phyloP scores from a whole-genome alignment of 2,329 filamentous ascomycete genomes.

The Plenodomus lindquistii region DNA sequence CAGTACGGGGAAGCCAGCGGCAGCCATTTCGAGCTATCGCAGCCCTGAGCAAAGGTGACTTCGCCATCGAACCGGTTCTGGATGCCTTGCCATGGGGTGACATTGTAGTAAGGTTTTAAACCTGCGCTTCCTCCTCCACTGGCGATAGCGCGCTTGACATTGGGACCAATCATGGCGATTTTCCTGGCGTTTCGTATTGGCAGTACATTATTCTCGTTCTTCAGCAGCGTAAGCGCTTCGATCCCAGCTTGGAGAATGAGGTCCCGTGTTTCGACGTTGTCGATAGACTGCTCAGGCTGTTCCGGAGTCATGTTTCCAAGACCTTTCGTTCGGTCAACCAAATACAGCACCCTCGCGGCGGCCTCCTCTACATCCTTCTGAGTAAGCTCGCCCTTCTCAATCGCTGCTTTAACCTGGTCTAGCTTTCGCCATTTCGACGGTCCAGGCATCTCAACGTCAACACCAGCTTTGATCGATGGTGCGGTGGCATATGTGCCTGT shows the following conservation, averaged over 20 bases:
- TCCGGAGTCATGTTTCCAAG: slow-evolving; percentile 59
- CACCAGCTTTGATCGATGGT: slow-evolving; percentile 44
- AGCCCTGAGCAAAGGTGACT: slow-evolving; percentile 64
- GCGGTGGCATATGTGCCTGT: slow-evolving; percentile 47
- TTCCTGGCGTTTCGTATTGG: slow-evolving; percentile 62
- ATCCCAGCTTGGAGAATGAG: slow-evolving; percentile 65
- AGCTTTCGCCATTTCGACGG: slow-evolving; percentile 46
- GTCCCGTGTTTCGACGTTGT: slow-evolving; percentile 57
- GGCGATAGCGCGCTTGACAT: slow-evolving; percentile 69
- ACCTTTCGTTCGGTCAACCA: slow-evolving; percentile 65
- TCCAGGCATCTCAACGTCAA: slow-evolving; percentile 48
- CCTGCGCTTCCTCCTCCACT: slow-evolving; percentile 70
- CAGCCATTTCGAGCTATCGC: slow-evolving; percentile 68
- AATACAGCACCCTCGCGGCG: slow-evolving; percentile 63
- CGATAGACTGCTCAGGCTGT: slow-evolving; percentile 59
- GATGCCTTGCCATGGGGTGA: slow-evolving; percentile 67
- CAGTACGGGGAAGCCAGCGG: slow-evolving; percentile 65
- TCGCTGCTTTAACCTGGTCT: slow-evolving; percentile 38
- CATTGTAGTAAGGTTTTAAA: slow-evolving; percentile 70
- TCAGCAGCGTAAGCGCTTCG: slow-evolving; percentile 66
- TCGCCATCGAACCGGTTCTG: slow-evolving; percentile 58
- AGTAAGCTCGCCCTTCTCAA: slow-evolving; percentile 45
- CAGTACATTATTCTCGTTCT: slow-evolving; percentile 63
- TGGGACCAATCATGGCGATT: slow-evolving; percentile 69
- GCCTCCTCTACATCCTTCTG: slow-evolving; percentile 53